phyloP scores from a whole-genome alignment of 345 rosid genomes.

The Pseudoturritis turrita region DNA sequence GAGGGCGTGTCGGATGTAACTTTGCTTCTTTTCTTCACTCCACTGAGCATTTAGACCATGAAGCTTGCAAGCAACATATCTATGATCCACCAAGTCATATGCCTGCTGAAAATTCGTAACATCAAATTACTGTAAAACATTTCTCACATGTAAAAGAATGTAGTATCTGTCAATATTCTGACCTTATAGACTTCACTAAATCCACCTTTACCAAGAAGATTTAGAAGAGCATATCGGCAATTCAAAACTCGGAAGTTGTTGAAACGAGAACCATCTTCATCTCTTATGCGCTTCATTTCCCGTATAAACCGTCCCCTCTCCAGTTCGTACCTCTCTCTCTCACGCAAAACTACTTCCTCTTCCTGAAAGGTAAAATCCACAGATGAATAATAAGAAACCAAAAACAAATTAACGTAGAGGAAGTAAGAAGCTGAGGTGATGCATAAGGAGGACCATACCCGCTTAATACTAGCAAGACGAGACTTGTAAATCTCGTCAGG shows the following conservation, averaged over 20 bases:
- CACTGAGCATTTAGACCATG: conserved; percentile 98
- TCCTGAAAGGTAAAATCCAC: conserved; percentile 51
- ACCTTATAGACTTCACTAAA: conserved; percentile 99
- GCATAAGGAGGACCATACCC: conserved; percentile 53
- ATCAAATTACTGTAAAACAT: conserved; percentile 56
- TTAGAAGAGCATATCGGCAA: conserved; percentile 81
- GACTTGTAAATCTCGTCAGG: conserved; percentile 97
- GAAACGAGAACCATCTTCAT: conserved; percentile 98
- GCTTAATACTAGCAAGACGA: conserved; percentile 89
- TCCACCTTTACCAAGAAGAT: conserved; percentile 99
- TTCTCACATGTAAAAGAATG: conserved; percentile 15
- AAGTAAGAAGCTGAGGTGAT: conserved; percentile 7
- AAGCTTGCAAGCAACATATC: conserved; percentile 97
- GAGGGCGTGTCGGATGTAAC: conserved; percentile 92
- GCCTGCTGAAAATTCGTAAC: conserved; percentile 84
- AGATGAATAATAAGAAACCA: not conserved
- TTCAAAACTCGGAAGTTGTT: conserved; percentile 92
- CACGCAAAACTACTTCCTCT: conserved; percentile 84
- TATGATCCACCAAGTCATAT: conserved; percentile 91
- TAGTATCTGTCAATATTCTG: conserved; percentile 34
- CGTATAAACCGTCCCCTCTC: conserved; percentile 97
- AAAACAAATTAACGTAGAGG: not conserved
- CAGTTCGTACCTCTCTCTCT: conserved; percentile 93
- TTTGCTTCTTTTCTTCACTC: conserved; percentile 99
- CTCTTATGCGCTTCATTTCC: conserved; percentile 96